A percentile compares a stretch with the other conserved stretches of the same genome.
These are phyloP conservation scores for Triticum dicoccoides DNA, from an alignment of 176 grass and related monocot genomes.

Conservation along the genomic window DNA sequence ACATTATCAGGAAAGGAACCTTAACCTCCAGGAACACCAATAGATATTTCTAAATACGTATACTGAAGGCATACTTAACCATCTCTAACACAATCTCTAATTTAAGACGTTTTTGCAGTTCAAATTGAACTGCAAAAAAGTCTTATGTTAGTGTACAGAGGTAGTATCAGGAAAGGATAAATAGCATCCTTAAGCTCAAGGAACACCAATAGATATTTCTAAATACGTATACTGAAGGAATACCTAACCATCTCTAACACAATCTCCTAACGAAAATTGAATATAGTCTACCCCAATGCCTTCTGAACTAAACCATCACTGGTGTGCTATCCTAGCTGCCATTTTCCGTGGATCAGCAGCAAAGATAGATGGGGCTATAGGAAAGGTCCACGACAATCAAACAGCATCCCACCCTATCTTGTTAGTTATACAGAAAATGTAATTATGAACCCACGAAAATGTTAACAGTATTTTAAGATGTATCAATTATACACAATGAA, in stretches of 20 bases:
- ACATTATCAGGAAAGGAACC: not conserved
- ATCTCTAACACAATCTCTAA: not conserved
- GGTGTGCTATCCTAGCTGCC: not conserved
- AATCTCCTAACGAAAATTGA: not conserved
- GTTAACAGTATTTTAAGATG: not conserved
- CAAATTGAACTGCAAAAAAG: too few relatives aligned
- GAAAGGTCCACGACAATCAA: not conserved
- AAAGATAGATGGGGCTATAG: not conserved
- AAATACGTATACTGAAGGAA: not conserved
- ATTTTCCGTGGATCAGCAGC: not conserved
- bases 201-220: not conserved
- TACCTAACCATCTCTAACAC: not conserved
- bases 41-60: not conserved
- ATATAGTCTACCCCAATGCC: not conserved
- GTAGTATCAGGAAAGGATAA: not conserved
- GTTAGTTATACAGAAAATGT: not conserved
- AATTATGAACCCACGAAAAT: not conserved
- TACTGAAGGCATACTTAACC: not conserved
- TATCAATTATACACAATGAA: not conserved
- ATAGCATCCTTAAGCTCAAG: not conserved
- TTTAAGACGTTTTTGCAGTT: too few relatives aligned
- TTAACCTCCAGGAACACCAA: not conserved
- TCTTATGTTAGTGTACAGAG: too few relatives aligned
- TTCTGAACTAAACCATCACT: not conserved
- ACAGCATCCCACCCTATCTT: not conserved